phyloP scores from a whole-genome alignment of 345 rosid species.

The Lenwebbia sp. region DNA sequence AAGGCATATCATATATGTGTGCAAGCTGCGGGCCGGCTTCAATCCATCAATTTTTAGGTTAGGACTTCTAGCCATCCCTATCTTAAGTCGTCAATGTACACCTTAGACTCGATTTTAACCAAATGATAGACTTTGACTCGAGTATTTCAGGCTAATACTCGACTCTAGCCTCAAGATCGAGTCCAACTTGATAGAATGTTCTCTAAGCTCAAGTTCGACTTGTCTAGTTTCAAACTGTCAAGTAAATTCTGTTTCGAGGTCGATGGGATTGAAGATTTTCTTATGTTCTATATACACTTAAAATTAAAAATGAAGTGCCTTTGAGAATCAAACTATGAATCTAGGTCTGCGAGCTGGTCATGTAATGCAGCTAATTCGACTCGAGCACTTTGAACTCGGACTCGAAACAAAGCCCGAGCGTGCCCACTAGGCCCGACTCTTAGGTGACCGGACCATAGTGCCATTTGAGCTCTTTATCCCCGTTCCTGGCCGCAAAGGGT shows the following conservation, averaged over 20 bases:
- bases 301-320: accelerated
- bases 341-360: accelerated
- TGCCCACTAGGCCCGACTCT: neutral
- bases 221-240: accelerated
- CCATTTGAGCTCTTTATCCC: neutral
- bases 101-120: too few species aligned
- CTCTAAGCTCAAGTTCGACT: neutral
- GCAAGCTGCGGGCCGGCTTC: too few species aligned
- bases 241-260: neutral
- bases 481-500: neutral
- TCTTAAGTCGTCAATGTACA: too few species aligned
- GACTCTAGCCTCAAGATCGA: neutral
- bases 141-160: neutral
- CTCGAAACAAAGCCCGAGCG: accelerated
- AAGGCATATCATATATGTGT: too few species aligned
- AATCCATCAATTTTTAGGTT: too few species aligned
- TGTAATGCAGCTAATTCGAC: neutral
- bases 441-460: neutral
- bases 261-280: neutral
- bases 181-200: neutral
- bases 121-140: neutral
- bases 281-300: neutral
- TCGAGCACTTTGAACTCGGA: accelerated
- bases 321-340: accelerated
- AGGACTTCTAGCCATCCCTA: too few species aligned